Evolutionary conservation across 164 flowering plant genomes (phyloP), one percentile per base, ranked within the genome.

Genomic region (Magnolia changhungtana): DNA sequence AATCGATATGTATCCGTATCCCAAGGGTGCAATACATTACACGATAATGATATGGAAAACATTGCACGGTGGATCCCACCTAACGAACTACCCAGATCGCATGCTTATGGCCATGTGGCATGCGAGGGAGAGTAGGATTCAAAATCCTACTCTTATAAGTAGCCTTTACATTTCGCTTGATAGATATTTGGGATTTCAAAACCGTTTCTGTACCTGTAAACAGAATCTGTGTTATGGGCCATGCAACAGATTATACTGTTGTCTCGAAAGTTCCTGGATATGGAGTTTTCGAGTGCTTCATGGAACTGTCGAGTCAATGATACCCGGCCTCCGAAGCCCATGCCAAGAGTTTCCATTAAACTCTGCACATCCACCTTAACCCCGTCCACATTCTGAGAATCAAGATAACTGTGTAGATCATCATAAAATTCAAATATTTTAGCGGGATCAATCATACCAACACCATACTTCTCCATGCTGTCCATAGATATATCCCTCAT

Each of bases 341-440:
- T 31, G 8, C 84, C 82, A 19, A 90, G 19, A 0, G 91, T 89
- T 79, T 89, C 92, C 65, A 87, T 69, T 63, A 90, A 72, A 77
- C 86, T 88, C 78, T 90, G 92, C 20, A 88, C 91, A 79, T 90
- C 92, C 58, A 89, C 94, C 78, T 90, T 88, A 51, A 90, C 91
- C 67, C 92, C 92, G 77, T 90, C 94, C 49, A 90, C 88, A 52
- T 63, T 84, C 75, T 86, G 88, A 21, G 91, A 82, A 6, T 67
- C 89, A 37, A 90, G 88, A 74, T 89, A 89, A 1, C 77, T 58
- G 81, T 89, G 91, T n/a, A 84, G 87, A 79, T 89, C 91, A 72
- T 91, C 79, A 69, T 86, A 88, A 74, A 89, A 89, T 76, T 89
- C 81, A 74, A 73, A 81, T 63, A 82, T 74, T 75, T 81, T 87